phyloP scores from a whole-genome alignment of 768 basidiomycete species.

The Filobasidium floriforme region DNA sequence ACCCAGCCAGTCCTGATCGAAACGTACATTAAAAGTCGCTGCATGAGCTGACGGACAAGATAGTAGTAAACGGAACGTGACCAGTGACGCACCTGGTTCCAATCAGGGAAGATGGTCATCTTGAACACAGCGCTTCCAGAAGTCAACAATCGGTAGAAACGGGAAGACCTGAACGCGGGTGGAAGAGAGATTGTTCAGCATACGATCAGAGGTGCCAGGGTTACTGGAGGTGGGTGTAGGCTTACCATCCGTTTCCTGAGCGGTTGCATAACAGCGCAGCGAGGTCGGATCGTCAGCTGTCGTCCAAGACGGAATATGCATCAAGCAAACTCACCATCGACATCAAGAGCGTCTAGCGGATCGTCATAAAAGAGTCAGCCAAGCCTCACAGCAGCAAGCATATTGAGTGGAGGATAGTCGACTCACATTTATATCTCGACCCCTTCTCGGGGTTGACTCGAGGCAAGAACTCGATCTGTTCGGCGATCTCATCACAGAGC shows the following conservation, averaged over 20 bases:
- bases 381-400: neutral
- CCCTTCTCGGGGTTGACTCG: conserved; percentile 51
- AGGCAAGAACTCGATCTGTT: conserved; percentile 53
- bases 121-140: conserved; percentile 62
- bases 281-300: neutral
- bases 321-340: conserved; percentile 31
- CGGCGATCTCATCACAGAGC: conserved; percentile 50
- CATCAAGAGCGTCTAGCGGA: conserved; percentile 10
- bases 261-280: neutral
- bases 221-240: neutral
- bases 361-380: neutral
- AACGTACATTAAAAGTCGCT: neutral
- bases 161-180: conserved; percentile 46
- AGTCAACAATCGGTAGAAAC: conserved; percentile 60
- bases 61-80: conserved; percentile 4
- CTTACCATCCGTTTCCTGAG: conserved; percentile 50
- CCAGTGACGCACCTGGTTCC: conserved; percentile 48
- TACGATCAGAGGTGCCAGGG: neutral
- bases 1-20: conserved; percentile 33
- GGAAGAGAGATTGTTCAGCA: neutral
- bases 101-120: conserved; percentile 66
- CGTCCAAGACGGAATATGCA: neutral
- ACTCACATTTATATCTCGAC: conserved; percentile 55
- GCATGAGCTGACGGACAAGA: no score
- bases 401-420: neutral